phyloP scores from a whole-genome alignment of 257 asterid genomes.

The Solanum sitiens region DNA sequence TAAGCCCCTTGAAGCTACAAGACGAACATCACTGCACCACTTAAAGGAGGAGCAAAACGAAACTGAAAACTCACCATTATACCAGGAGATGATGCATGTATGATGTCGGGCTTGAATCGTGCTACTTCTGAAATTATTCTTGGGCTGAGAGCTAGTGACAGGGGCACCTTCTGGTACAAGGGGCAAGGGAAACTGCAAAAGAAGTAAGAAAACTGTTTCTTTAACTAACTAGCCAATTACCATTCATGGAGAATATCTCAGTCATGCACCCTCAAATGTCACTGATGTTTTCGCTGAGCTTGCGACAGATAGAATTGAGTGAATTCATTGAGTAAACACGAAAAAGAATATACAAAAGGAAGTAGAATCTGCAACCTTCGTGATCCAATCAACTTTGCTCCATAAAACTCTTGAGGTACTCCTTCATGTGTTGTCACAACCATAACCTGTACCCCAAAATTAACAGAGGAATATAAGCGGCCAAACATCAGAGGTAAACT shows the following conservation, averaged over 20 bases:
- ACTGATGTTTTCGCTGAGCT: not conserved
- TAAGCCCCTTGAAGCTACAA: not conserved
- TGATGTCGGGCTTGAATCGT: conserved; percentile 87
- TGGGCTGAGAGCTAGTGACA: conserved; percentile 97
- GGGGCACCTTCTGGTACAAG: conserved; percentile 81
- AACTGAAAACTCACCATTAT: conserved; percentile 53
- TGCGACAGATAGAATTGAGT: not conserved
- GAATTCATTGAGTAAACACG: not conserved
- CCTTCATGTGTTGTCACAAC: conserved; percentile 99
- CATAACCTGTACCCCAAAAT: conserved; percentile 57
- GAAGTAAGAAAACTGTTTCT: conserved; percentile 1
- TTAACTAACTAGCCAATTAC: not conserved
- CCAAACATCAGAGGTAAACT: not conserved
- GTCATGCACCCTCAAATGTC: not conserved
- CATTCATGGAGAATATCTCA: not conserved
- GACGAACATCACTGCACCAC: not conserved
- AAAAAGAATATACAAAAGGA: not conserved
- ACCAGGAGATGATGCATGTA: conserved; percentile 99
- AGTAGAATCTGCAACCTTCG: conserved; percentile 38
- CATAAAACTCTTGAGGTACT: conserved; percentile 89
- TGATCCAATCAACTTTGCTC: conserved; percentile 92
- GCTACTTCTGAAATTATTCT: conserved; percentile 93
- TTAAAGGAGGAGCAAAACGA: not conserved
- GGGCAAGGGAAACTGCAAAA: conserved; percentile 87
- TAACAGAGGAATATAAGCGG: not conserved